phyloP scores from a whole-genome alignment of 2,329 filamentous ascomycete species.

The Arthrobotrys conoides region DNA sequence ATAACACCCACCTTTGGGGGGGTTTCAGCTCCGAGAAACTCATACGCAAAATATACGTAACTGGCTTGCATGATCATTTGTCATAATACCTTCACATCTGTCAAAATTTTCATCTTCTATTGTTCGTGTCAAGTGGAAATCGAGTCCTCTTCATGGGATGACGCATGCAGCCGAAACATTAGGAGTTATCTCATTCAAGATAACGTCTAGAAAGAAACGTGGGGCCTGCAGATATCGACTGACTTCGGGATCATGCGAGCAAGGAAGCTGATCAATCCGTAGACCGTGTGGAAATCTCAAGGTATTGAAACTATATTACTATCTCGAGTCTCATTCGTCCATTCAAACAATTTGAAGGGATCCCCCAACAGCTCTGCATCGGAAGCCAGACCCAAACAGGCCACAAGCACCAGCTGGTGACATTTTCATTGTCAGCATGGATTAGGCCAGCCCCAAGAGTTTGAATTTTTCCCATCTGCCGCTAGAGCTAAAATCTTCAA shows the following conservation, averaged over 20 bases:
- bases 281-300: background rate
- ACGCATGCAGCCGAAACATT: background rate
- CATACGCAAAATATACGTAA: constrained; percentile 13
- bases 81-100: background rate
- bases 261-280: background rate
- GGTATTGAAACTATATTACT: background rate
- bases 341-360: background rate
- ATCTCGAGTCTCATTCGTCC: background rate
- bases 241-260: constrained; percentile 7
- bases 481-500: background rate
- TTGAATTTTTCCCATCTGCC: constrained; percentile 8
- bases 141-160: background rate
- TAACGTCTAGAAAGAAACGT: background rate
- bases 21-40: constrained; percentile 17
- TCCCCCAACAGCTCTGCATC: background rate
- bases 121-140: background rate
- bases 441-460: constrained; percentile 1
- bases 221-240: background rate
- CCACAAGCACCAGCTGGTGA: constrained; percentile 24
- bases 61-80: background rate
- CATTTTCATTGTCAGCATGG: constrained; percentile 9
- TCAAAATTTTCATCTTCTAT: background rate
- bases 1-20: constrained; percentile 1
- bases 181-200: background rate
- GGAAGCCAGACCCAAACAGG: constrained; percentile 11